phyloP scores from a whole-genome alignment of 2,329 filamentous ascomycete species.

The Beauveria australis region DNA sequence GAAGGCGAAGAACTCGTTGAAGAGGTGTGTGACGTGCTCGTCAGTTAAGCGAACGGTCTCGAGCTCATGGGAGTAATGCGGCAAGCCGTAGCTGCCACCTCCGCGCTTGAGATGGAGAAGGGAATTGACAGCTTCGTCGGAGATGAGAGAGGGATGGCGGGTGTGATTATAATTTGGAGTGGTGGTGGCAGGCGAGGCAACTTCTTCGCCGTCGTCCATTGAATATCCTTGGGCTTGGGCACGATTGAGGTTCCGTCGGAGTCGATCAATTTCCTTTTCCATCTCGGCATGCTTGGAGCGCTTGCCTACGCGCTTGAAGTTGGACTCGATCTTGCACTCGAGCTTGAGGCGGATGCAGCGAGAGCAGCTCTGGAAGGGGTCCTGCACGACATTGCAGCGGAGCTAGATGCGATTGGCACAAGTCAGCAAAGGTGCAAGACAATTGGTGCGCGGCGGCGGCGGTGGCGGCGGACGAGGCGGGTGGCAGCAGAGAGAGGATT shows the following conservation, averaged over 20 bases:
- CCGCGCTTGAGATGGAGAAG: conserved; percentile 58
- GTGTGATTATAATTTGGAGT: conserved; percentile 51
- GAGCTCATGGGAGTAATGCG: conserved; percentile 52
- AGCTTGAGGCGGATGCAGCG: conserved; percentile 73
- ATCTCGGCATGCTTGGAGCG: conserved; percentile 77
- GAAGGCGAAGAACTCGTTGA: conserved; percentile 64
- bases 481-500: background rate
- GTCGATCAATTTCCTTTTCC: conserved; percentile 70
- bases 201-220: conserved; percentile 46
- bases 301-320: conserved; percentile 80
- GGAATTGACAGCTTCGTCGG: conserved; percentile 60
- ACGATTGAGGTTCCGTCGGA: conserved; percentile 52
- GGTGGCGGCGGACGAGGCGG: background rate
- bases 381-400: conserved; percentile 76
- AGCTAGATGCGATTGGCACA: conserved; percentile 39
- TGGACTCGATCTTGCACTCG: conserved; percentile 78
- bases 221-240: conserved; percentile 52
- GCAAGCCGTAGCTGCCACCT: conserved; percentile 48
- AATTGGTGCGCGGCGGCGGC: background rate
- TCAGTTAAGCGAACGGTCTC: conserved; percentile 58
- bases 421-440: background rate
- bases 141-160: conserved; percentile 55
- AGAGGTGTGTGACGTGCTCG: conserved; percentile 55
- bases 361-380: conserved; percentile 69
- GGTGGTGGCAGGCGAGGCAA: conserved; percentile 49